Base-by-base conservation (phyloP, 78 protist genomes). In the Protostelium mycophagum region DNA sequence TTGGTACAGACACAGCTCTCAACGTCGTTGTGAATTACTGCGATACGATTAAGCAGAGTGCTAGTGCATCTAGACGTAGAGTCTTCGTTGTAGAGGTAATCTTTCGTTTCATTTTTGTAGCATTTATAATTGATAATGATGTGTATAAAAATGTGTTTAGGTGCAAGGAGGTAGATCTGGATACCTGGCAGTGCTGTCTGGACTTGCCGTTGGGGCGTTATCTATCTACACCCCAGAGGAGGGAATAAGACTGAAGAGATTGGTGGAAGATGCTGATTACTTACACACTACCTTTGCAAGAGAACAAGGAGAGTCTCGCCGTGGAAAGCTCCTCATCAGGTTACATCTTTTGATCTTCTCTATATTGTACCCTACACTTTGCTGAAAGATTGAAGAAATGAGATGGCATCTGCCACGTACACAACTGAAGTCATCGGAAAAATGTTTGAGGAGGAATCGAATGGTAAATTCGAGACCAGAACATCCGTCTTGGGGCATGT, bases 1-100 rank as follows among this genome's bases (percentile, higher is more conserved):
- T 96, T 16, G 97, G 97, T 31, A 1, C 90, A 1, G 97, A 96
- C 63, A 96, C 97, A 9, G 95, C 96, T 38, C 96, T 96, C 5
- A 96, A 96, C 23, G 92, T 90, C 35, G 92, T 93, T 0, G 87
- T 93, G 89, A 91, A 91, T 28, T 92, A 92, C 38, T 34, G 89
- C 1, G 97, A 96, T 85, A 38, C 90, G 37, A 51, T 92, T 39
- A 93, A 94, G 91, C 95, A 94, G 86, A 87, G 92, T 0, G 97
- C 96, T 1, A 85, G 38, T 0, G 90, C 97, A 0, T 93, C 96
- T 1, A 86, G 95, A 28, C 28, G 34, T 28, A 83, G 97, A 28
- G 89, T 96, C 10, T 96, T 96, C 38, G 87, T 96, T 0, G 95
- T 96, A 0, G 97, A 96, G 37, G 96, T 94, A 9, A 92, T 91